These are phyloP conservation scores for Salix arbutifolia DNA, from an alignment of 345 rosid species.

Conservation along the genomic window DNA sequence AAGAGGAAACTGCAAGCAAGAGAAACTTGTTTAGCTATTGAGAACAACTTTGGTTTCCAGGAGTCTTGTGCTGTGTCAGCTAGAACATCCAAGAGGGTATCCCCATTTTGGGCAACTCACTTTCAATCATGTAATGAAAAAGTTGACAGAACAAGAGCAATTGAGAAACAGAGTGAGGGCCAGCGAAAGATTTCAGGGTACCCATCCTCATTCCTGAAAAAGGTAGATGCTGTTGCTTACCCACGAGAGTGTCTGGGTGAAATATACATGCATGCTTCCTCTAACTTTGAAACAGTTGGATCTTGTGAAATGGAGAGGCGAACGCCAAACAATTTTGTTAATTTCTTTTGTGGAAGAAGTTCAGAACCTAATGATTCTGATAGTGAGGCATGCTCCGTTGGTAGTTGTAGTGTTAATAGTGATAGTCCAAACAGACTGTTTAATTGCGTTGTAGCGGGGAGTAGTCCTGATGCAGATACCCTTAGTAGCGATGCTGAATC, in stretches of 20 bases:
- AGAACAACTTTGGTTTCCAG: not conserved
- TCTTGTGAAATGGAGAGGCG: slow-evolving; percentile 5
- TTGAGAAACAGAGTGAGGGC: slow-evolving; percentile 22
- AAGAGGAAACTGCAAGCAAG: slow-evolving; percentile 17
- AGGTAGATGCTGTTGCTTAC: slow-evolving; percentile 22
- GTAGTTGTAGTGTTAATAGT: slow-evolving; percentile 20
- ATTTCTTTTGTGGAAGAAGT: slow-evolving; percentile 29
- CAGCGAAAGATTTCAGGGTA: slow-evolving; percentile 6
- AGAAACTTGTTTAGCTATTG: slow-evolving; percentile 11
- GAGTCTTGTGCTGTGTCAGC: slow-evolving; percentile 28
- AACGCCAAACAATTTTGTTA: not conserved
- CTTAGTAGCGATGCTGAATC: slow-evolving; percentile 19
- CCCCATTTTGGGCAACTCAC: slow-evolving; percentile 29
- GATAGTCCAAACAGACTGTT: not conserved
- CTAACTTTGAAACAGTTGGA: slow-evolving; percentile 2
- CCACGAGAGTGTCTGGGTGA: slow-evolving; percentile 14
- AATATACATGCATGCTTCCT: slow-evolving; percentile 8
- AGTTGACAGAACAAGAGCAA: slow-evolving; percentile 25
- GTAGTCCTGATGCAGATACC: not conserved
- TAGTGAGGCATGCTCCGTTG: slow-evolving; percentile 41
- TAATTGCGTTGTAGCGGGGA: not conserved
- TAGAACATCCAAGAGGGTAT: slow-evolving; percentile 39
- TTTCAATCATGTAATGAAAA: slow-evolving; percentile 34
- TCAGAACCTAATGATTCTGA: slow-evolving; percentile 22
- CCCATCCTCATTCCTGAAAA: slow-evolving; percentile 6